phyloP scores from a whole-genome alignment of 176 grass and related monocot species.

The Zizania latifolia region DNA sequence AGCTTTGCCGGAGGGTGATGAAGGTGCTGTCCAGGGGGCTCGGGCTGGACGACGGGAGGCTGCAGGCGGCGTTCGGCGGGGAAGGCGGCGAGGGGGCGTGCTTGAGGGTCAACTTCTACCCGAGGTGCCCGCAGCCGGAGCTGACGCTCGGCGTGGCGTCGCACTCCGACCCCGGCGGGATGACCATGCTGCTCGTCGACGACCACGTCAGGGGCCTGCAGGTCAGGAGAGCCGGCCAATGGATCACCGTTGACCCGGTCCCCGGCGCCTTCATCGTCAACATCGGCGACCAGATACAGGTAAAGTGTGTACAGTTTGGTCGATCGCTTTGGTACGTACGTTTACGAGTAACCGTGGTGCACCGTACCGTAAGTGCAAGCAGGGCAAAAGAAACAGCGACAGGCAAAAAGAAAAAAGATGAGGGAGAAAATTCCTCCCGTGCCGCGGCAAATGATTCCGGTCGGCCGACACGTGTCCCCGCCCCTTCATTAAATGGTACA shows the following conservation, averaged over 20 bases:
- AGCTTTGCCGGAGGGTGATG: constrained; percentile 47
- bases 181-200: constrained; percentile 75
- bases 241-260: constrained; percentile 64
- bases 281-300: constrained; percentile 83
- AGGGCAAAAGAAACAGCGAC: background rate
- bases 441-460: background rate
- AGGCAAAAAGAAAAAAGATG: background rate
- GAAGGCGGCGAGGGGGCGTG: constrained; percentile 47
- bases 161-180: constrained; percentile 83
- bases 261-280: constrained; percentile 71
- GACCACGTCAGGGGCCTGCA: constrained; percentile 67
- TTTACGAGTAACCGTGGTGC: background rate
- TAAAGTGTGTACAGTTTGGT: constrained; percentile 8
- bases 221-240: constrained; percentile 37
- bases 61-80: constrained; percentile 54
- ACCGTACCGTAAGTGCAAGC: background rate
- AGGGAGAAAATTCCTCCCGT: no score
- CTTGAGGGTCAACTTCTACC: constrained; percentile 76
- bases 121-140: constrained; percentile 81
- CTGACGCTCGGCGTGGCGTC: constrained; percentile 65
- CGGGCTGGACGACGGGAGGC: constrained; percentile 35
- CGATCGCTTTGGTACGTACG: no score
- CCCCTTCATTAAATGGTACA: background rate
- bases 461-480: background rate
- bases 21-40: constrained; percentile 49